These are phyloP conservation scores for Drechslerella stenobrocha DNA, from an alignment of 2,329 filamentous ascomycete genomes.

Conservation along the genomic window DNA sequence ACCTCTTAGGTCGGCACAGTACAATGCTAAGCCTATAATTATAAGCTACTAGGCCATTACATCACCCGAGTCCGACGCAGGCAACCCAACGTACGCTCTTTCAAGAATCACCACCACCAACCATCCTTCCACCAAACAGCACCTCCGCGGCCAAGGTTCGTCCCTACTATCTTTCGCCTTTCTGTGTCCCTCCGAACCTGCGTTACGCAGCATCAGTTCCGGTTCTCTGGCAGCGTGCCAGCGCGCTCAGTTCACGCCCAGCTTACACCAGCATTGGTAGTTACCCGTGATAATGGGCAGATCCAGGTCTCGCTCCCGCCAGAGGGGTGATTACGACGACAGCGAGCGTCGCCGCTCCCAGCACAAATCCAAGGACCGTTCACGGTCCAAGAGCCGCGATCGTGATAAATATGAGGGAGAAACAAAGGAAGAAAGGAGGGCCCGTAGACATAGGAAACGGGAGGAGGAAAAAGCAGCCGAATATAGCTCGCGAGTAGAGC, in stretches of 20 bases:
- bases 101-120: conserved; percentile 21
- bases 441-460: conserved; percentile 29
- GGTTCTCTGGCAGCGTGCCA: too few relatives aligned
- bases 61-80: conserved; percentile 22
- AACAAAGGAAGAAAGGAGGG: conserved; percentile 41
- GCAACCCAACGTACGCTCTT: not conserved
- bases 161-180: conserved; percentile 5
- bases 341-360: conserved; percentile 6
- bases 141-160: conserved; percentile 35
- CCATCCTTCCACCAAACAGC: conserved; percentile 7
- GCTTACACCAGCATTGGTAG: too few relatives aligned
- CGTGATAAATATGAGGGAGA: conserved; percentile 16
- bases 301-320: conserved; percentile 37
- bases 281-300: conserved; percentile 33
- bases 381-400: conserved; percentile 16
- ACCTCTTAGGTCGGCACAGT: conserved; percentile 21
- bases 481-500: conserved; percentile 12
- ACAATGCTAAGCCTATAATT: conserved; percentile 1
- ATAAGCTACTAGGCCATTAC: conserved; percentile 25
- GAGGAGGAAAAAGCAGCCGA: conserved; percentile 18
- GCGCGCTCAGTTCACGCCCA: too few relatives aligned
- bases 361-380: conserved; percentile 34
- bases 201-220: conserved; percentile 5
- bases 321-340: conserved; percentile 10
- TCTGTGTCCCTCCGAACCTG: not conserved